Conservation (phyloP, 257 asterid species). For the Voacanga thouarsii region DNA sequence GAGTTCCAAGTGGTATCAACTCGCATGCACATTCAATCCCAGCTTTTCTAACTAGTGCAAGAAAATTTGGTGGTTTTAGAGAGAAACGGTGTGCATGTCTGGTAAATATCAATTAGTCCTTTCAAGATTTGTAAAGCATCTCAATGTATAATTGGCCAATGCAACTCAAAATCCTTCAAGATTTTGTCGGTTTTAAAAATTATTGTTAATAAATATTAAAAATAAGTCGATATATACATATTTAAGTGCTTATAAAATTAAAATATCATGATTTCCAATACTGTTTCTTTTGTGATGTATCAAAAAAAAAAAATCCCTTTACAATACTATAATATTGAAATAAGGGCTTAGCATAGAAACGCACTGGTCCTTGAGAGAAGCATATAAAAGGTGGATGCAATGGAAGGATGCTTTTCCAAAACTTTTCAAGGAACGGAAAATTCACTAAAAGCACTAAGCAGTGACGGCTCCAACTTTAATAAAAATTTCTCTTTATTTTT, state of each 20-base stretch:
- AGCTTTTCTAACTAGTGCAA: background rate
- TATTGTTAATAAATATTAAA: too few relatives aligned
- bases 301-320: conserved; percentile 25
- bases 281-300: conserved; percentile 15
- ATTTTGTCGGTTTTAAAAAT: too few relatives aligned
- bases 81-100: background rate
- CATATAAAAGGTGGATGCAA: background rate
- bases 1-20: background rate
- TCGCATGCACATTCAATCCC: background rate
- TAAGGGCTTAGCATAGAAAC: conserved; percentile 28
- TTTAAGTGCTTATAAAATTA: background rate
- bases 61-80: too few relatives aligned
- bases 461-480: background rate
- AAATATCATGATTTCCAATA: background rate
- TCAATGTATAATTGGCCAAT: background rate
- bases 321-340: conserved; percentile 7
- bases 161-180: too few relatives aligned
- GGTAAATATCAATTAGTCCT: too few relatives aligned
- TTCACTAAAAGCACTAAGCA: conserved; percentile 2
- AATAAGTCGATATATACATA: too few relatives aligned
- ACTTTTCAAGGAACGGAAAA: conserved; percentile 12
- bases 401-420: conserved; percentile 4
- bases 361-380: conserved; percentile 31
- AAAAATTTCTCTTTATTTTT: background rate
- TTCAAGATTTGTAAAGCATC: background rate